These are phyloP conservation scores for Pseudonitzschia delicatissima DNA, from an alignment of 108 stramenopile genomes.

Conservation along the genomic window DNA sequence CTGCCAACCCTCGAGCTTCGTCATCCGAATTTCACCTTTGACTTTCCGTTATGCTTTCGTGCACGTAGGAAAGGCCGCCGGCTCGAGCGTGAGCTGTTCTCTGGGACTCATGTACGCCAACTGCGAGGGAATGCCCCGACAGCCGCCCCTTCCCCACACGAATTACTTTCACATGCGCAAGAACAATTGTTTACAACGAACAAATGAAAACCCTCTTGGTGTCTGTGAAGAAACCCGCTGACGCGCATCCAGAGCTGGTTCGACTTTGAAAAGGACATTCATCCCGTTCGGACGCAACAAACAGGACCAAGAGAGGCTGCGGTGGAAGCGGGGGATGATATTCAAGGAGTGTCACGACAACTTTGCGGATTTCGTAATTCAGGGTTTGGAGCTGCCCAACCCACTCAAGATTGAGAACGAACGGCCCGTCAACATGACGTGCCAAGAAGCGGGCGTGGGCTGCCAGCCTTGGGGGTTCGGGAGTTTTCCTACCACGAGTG, in stretches of 20 bases:
- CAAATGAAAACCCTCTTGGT: slow-evolving; percentile 20
- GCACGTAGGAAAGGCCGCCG: slow-evolving; percentile 35
- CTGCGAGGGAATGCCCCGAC: slow-evolving; percentile 43
- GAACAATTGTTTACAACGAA: slow-evolving; percentile 17
- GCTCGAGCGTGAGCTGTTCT: slow-evolving; percentile 32
- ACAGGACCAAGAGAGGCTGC: slow-evolving; percentile 11
- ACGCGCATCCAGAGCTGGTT: slow-evolving; percentile 34
- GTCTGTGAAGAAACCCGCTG: slow-evolving; percentile 32
- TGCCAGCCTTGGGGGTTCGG: slow-evolving; percentile 27
- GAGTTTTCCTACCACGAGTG: slow-evolving; percentile 42
- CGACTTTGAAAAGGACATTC: slow-evolving; percentile 36
- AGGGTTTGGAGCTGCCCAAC: slow-evolving; percentile 14
- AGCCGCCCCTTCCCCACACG: slow-evolving; percentile 21
- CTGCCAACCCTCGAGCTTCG: too few relatives aligned
- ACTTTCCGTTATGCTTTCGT: slow-evolving; percentile 37
- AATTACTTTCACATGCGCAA: slow-evolving; percentile 30
- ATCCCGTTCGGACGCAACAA: slow-evolving; percentile 18
- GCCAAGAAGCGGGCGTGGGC: slow-evolving; percentile 39
- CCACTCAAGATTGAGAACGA: not conserved
- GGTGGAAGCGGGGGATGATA: slow-evolving; percentile 21
- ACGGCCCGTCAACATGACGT: slow-evolving; percentile 25
- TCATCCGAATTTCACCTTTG: slow-evolving; percentile 31
- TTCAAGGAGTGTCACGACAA: slow-evolving; percentile 32
- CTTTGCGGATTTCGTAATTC: slow-evolving; percentile 18
- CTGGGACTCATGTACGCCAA: slow-evolving; percentile 37